phyloP scores from a whole-genome alignment of 2,329 filamentous ascomycete genomes.

The Lachnellula hyalina region DNA sequence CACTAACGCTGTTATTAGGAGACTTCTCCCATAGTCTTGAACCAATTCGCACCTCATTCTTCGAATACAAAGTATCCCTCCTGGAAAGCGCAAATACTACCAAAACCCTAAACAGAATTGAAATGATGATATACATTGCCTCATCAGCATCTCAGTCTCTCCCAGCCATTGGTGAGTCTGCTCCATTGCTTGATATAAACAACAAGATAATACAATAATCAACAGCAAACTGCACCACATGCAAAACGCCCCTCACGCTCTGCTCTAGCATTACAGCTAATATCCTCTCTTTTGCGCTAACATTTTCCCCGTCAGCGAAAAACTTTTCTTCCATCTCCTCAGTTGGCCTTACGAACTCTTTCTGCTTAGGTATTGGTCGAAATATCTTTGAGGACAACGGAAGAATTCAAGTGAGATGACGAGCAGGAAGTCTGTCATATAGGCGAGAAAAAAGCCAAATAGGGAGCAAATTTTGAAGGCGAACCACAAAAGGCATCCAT shows the following conservation, averaged over 20 bases:
- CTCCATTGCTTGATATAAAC: slow-evolving; percentile 25
- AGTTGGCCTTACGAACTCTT: slow-evolving; percentile 1
- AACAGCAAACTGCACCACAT: slow-evolving; percentile 19
- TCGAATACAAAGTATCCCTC: slow-evolving; percentile 13
- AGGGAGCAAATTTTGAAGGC: slow-evolving; percentile 17
- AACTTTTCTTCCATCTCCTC: slow-evolving; percentile 19
- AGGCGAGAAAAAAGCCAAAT: slow-evolving; percentile 20
- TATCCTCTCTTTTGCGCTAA: neutral
- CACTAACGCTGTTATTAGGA: neutral
- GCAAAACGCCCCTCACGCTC: slow-evolving; percentile 11
- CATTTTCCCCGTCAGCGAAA: slow-evolving; percentile 1
- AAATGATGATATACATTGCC: slow-evolving; percentile 22
- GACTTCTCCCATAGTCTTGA: neutral
- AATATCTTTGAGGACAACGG: slow-evolving; percentile 17
- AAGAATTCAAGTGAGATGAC: slow-evolving; percentile 19
- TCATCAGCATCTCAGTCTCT: neutral
- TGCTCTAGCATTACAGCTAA: slow-evolving; percentile 14
- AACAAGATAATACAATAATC: slow-evolving; percentile 19
- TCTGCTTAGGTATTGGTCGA: slow-evolving; percentile 14
- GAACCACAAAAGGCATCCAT: slow-evolving; percentile 20
- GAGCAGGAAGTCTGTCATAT: slow-evolving; percentile 19
- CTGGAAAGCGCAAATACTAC: slow-evolving; percentile 22
- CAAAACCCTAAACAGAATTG: slow-evolving; percentile 18
- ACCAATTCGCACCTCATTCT: neutral
- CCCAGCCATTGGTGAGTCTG: neutral